phyloP scores from a whole-genome alignment of 257 asterid genomes.

The Scutellaria baicalensis region DNA sequence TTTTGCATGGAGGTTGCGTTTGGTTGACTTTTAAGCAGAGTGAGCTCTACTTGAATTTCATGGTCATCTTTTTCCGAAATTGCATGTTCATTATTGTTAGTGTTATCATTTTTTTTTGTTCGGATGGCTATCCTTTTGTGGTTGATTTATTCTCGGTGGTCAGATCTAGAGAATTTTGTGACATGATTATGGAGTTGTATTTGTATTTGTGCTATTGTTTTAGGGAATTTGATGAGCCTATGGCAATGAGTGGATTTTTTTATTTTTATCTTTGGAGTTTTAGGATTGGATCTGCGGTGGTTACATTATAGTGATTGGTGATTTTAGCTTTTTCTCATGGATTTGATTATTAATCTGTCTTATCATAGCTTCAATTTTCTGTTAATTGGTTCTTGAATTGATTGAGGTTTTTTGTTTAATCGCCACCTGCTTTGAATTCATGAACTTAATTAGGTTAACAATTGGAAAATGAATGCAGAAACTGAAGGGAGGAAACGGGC shows the following conservation, averaged over 20 bases:
- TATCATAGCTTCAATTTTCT: neutral
- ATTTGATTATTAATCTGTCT: neutral
- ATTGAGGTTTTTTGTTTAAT: neutral
- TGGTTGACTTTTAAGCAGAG: neutral
- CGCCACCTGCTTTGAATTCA: neutral
- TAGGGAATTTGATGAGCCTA: too few relatives aligned
- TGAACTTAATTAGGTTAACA: neutral
- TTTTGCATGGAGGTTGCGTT: constrained; percentile 4
- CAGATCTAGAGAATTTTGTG: neutral
- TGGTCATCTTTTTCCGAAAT: neutral
- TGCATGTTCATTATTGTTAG: constrained; percentile 4
- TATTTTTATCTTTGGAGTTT: neutral
- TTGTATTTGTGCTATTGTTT: neutral
- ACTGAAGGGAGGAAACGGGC: constrained; percentile 25
- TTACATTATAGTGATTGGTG: neutral
- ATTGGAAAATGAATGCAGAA: constrained; percentile 31
- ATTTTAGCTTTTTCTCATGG: neutral
- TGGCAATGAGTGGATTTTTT: neutral
- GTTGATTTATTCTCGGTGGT: neutral
- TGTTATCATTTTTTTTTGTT: neutral
- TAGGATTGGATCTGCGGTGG: neutral
- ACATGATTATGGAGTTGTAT: neutral
- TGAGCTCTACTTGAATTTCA: neutral
- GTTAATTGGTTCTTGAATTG: neutral
- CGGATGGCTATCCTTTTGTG: neutral